A percentile compares a stretch with the other conserved stretches of the same genome.
phyloP scores from a whole-genome alignment of 129 eudicot species.

The Arctium lappa region DNA sequence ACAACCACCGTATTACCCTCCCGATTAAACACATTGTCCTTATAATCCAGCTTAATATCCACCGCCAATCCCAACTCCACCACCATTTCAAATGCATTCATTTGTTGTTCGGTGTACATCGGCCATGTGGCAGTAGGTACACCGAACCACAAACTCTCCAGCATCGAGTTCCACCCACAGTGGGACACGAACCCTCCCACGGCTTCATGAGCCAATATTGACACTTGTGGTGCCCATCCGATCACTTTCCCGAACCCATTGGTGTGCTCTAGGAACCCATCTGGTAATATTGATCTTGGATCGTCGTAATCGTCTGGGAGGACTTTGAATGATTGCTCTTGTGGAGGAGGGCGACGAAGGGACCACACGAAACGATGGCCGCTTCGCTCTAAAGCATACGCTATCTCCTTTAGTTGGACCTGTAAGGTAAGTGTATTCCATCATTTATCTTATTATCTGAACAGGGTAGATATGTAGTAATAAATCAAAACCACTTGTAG shows the following conservation, averaged over 20 bases:
- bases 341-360: conserved; percentile 18
- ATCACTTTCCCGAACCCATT: conserved; percentile 41
- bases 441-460: background rate
- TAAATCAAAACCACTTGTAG: too few relatives aligned
- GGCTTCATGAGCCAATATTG: conserved; percentile 39
- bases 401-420: conserved; percentile 49
- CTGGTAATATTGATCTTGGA: conserved; percentile 30
- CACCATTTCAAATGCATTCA: conserved; percentile 28
- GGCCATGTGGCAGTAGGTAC: conserved; percentile 47
- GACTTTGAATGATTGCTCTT: background rate
- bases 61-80: conserved; percentile 31
- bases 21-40: conserved; percentile 21
- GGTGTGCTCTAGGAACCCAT: conserved; percentile 44
- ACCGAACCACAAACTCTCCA: conserved; percentile 48
- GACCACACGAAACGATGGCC: conserved; percentile 46
- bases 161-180: conserved; percentile 56
- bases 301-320: conserved; percentile 22
- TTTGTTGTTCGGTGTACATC: conserved; percentile 35
- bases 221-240: conserved; percentile 57
- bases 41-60: conserved; percentile 28
- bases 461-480: background rate
- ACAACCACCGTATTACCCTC: conserved; percentile 14
- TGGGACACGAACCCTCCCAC: conserved; percentile 56
- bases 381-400: conserved; percentile 36
- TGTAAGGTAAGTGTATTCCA: background rate